Conservation (phyloP, 1,139 yeast species). For the Tardiomyces digboiensis region DNA sequence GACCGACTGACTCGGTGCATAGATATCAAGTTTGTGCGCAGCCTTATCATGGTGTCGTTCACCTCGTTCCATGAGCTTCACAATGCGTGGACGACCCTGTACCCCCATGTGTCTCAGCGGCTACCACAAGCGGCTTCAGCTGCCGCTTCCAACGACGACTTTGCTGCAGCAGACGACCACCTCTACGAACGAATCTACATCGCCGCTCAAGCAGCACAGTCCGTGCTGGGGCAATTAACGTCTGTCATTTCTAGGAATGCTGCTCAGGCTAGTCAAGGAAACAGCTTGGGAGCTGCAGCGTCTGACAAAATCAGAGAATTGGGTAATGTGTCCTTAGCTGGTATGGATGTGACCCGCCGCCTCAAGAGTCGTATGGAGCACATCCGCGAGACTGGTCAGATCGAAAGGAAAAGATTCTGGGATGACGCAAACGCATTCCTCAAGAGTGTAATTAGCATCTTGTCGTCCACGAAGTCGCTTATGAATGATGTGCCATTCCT, state of each 20-base stretch:
- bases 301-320: constrained; percentile 38
- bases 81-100: constrained; percentile 56
- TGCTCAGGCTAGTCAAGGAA: constrained; percentile 34
- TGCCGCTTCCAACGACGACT: constrained; percentile 1
- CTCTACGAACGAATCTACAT: constrained; percentile 63
- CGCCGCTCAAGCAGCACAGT: constrained; percentile 71
- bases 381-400: constrained; percentile 36
- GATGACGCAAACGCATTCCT: constrained; percentile 80
- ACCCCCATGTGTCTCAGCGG: constrained; percentile 15
- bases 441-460: constrained; percentile 72
- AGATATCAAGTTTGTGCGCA: constrained; percentile 62
- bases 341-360: constrained; percentile 71
- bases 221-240: constrained; percentile 70
- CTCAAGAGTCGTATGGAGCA: constrained; percentile 49
- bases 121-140: background rate
- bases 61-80: constrained; percentile 70
- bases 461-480: constrained; percentile 77
- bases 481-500: constrained; percentile 72
- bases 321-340: constrained; percentile 65
- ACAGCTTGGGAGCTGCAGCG: constrained; percentile 7
- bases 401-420: constrained; percentile 64
- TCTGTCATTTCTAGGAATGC: constrained; percentile 71
- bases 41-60: constrained; percentile 60
- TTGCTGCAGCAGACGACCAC: constrained; percentile 61
- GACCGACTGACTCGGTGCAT: constrained; percentile 12